Conservation (phyloP, 2,329 filamentous ascomycete species). For the Blastomyces silverae region DNA sequence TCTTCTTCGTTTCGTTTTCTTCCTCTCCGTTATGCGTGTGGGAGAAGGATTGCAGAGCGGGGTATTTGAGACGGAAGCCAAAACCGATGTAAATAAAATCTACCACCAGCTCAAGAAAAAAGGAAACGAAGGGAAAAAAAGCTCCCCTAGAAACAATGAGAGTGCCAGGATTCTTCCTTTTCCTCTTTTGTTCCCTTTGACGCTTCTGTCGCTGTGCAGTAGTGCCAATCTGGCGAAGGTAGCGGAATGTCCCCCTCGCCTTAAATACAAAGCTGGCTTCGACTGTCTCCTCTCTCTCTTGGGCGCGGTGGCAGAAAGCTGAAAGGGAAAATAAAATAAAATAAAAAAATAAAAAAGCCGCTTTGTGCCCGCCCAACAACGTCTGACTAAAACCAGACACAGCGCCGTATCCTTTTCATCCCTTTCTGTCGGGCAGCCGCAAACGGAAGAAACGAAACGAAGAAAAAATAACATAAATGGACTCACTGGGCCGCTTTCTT, state of each 20-base stretch:
- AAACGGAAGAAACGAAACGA: not conserved
- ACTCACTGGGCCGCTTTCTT: slow-evolving; percentile 9
- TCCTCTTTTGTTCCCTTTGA: too few species aligned
- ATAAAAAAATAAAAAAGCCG: not conserved
- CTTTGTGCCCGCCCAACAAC: not conserved
- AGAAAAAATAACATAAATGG: not conserved
- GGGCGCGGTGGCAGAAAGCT: not conserved
- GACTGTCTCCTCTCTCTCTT: not conserved
- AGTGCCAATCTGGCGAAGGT: too few species aligned
- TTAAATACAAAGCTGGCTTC: too few species aligned
- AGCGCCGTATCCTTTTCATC: not conserved
- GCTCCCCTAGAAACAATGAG: too few species aligned
- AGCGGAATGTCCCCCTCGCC: too few species aligned
- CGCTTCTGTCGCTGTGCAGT: too few species aligned
- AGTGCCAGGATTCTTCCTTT: too few species aligned
- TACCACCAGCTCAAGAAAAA: too few species aligned
- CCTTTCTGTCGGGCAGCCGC: not conserved
- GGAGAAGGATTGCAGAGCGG: not conserved
- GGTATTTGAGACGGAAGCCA: too few species aligned
- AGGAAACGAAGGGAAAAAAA: too few species aligned
- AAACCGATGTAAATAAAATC: too few species aligned
- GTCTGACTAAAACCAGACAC: not conserved
- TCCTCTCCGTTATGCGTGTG: not conserved
- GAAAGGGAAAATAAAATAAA: not conserved
- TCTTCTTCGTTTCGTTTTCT: not conserved